Percentiles rank a stretch among this genome's conserved stretches.
These are phyloP conservation scores for Malassezia cuniculi DNA, from an alignment of 1,284 basidiomycete genomes.

Conservation along the genomic window DNA sequence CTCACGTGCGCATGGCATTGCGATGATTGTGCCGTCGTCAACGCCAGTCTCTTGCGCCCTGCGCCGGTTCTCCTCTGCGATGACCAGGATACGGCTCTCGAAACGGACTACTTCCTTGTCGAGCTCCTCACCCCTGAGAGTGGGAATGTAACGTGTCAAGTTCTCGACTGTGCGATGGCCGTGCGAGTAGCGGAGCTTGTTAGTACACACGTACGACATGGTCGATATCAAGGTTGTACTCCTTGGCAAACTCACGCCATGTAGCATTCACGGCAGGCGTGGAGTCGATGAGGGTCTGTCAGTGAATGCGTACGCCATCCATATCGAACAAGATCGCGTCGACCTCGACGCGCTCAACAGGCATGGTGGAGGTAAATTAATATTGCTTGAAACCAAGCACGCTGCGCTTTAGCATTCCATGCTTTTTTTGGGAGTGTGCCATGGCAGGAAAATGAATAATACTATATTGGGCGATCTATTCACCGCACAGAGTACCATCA, in stretches of 20 bases:
- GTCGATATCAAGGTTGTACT: slow-evolving; percentile 37
- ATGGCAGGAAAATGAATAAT: too few relatives aligned
- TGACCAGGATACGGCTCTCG: slow-evolving; percentile 35
- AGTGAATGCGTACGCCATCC: slow-evolving; percentile 22
- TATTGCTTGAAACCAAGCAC: too few relatives aligned
- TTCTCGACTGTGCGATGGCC: slow-evolving; percentile 42
- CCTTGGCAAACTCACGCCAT: slow-evolving; percentile 31
- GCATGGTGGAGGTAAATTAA: slow-evolving; percentile 1
- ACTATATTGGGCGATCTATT: too few relatives aligned
- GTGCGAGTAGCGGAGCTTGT: slow-evolving; percentile 30
- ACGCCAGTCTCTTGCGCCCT: slow-evolving; percentile 16
- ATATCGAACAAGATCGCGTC: slow-evolving; percentile 44
- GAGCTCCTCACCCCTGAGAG: slow-evolving; percentile 24
- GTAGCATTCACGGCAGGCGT: slow-evolving; percentile 41
- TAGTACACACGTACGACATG: slow-evolving; percentile 19
- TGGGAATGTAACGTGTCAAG: slow-evolving; percentile 32
- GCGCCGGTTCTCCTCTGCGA: slow-evolving; percentile 19
- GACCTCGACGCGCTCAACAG: slow-evolving; percentile 14
- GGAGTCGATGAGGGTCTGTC: slow-evolving; percentile 35
- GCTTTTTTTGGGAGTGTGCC: too few relatives aligned
- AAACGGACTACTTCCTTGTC: slow-evolving; percentile 28
- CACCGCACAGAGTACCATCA: too few relatives aligned
- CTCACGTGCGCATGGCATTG: slow-evolving; percentile 35
- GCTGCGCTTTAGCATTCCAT: too few relatives aligned
- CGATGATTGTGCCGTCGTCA: slow-evolving; percentile 25